Base-by-base conservation (phyloP, 1,284 basidiomycete species). In the Melanopsichium pennsylvanicum region DNA sequence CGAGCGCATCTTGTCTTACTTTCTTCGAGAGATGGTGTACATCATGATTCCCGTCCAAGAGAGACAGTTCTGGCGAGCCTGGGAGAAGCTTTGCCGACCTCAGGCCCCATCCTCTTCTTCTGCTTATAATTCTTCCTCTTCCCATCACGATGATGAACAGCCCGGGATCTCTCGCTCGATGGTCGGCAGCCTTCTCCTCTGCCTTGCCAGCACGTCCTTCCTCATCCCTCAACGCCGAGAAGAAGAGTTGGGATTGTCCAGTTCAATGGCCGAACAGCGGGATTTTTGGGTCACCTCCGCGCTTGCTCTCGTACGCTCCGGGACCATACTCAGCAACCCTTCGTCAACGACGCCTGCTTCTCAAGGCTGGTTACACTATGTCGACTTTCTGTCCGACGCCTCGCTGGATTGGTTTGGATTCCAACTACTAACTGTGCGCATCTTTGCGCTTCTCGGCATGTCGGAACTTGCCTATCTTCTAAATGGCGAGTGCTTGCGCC, bases 21-120 rank as follows among this genome's bases (percentile, higher is more conserved):
- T 63, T 26, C 18, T 63, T 5, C 27, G 38, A n/a, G 54, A 57
- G n/a, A 44, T 63, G 54, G 48, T 52, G 4, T 52, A 57, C 45
- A 52, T 63, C 48, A 63, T 63, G 54, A 48, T 57, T 13, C 54
- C 60, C 13, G 36, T 63, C 21, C 60, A 63, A 31, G 60, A 57
- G 23, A 63, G 57, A 38, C 54, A 52, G n/a, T 27, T 63, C 10
- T 63, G 60, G 60, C 38, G 32, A 25, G 39, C 60, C 11, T 63
- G 60, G 60, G 10, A 19, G 15, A 38, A 34, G 18, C 40, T 56
- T n/a, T n/a, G n/a, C n/a, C n/a, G 22, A 40, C 34, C 22, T 22
- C 18, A 26, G 22, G 10, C 48, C 12, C n/a, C 32, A 10, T 18
- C 6, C 23, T 19, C 16, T n/a, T 16, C 29, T 3, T 23, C 55